Base-by-base conservation (phyloP, 225 moss, liverwort and hornwort genomes). In the Bryoerythrophyllum caledonicum region DNA sequence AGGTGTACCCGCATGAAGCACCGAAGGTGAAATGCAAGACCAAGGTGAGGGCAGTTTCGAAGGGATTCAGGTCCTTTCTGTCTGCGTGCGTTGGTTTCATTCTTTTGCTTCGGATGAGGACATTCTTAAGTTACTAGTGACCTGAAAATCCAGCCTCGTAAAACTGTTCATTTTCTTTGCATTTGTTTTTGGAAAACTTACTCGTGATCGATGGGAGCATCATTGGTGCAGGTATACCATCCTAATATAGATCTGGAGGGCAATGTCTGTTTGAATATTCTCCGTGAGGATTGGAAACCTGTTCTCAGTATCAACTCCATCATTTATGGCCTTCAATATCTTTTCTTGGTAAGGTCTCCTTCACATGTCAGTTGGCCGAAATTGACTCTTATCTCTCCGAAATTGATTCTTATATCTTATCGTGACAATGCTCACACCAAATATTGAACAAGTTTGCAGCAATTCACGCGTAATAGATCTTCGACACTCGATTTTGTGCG, bases 21-120 rank as follows among this genome's bases (percentile, higher is more conserved):
- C 96, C 96, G 4, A 96, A 96, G 80, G 96, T 96, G 82, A 96
- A 96, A 71, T 96, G 96, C 88, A 96, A 93, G 90, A 96, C 96
- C 21, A 96, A 96, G 96, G 96, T 96, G 76, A 86, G 52, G 71
- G 10, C 9, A 48, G 5, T 53, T 51, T 23, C 19, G 24, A 24
- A 60, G 12, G 38, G 70, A 54, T 38, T 38, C 38, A 52, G 2
- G 13, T 28, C 20, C 65, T 9, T 35, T 73, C 49, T 4, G 28
- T 55, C 54, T 61, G 44, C 30, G 17, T 34, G 20, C 2, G 21
- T 38, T 62, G 52, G 20, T 60, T 62, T 35, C 17, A 67, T 30
- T 62, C 17, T 19, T 16, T 44, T 67, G 17, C 46, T 67, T 57
- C 44, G 25, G 58, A 67, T 46, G 16, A 67, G 16, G 58, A 11